Evolutionary conservation across 73 alveolate genomes (phyloP).

Genomic region (Tetrahymena borealis): DNA sequence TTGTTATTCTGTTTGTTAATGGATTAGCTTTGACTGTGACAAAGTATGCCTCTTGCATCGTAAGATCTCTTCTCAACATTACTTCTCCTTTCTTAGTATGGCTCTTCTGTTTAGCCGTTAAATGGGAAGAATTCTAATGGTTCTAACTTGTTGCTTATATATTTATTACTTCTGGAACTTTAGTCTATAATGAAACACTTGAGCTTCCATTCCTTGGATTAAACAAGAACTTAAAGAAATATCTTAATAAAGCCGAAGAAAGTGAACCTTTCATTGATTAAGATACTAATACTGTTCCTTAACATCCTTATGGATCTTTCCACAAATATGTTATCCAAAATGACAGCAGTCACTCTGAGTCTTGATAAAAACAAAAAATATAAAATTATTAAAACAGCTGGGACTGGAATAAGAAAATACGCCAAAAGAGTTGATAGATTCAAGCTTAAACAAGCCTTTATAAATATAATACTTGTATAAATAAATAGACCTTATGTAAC

Average conservation of each 20-base stretch:
- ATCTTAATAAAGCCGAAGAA: neutral
- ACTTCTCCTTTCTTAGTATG: constrained; percentile 81
- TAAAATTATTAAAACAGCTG: neutral
- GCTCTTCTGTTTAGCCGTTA: constrained; percentile 62
- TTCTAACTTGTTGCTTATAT: constrained; percentile 82
- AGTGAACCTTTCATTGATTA: neutral
- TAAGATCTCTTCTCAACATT: constrained; percentile 67
- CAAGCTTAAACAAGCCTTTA: too few species aligned
- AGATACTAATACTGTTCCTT: neutral
- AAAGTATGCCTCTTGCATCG: constrained; percentile 71
- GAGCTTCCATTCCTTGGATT: neutral
- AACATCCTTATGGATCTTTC: neutral
- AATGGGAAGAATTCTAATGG: constrained; percentile 68
- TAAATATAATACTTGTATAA: too few species aligned
- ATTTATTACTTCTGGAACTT: constrained; percentile 71
- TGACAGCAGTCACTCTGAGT: neutral
- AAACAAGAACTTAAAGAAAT: neutral
- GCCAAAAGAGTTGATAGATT: too few species aligned
- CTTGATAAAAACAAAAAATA: neutral
- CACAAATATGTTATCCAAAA: neutral
- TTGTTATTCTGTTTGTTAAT: constrained; percentile 63
- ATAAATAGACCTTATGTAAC: too few species aligned
- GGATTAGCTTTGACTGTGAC: constrained; percentile 74
- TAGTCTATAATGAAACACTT: constrained; percentile 73
- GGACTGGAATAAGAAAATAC: too few species aligned